Evolutionary conservation across 2,329 filamentous ascomycete genomes (phyloP), one percentile per base, ranked within the genome.

Genomic region (Volutella citrinella): DNA sequence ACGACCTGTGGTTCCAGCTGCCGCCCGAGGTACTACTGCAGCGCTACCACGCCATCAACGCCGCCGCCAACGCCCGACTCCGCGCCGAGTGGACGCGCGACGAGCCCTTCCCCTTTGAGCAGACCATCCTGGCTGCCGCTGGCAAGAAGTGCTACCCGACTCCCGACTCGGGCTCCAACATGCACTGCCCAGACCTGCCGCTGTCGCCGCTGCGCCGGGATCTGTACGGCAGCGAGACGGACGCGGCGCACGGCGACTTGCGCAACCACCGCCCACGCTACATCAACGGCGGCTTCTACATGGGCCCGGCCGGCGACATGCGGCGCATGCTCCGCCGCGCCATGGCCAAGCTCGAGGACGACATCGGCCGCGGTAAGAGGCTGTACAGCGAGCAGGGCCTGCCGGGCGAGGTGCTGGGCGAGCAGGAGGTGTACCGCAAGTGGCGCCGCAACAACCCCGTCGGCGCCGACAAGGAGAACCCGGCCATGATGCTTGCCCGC

Each of bases 391-490:
- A 54, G 8, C 49, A 54, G 27, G 49, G 48, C 15, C 33, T 50
- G 17, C 36, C 45, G n/a, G 49, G 43, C 8, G 46, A 51, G 26
- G 42, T 52, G 4, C 39, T 52, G 4, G 44, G 49, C 14, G 46
- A 51, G 34, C 51, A 54, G 27, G 49, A 51, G 24, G 34, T 49
- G 6, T 52, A 48, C 49, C 54, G 51, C 71, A 54, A 65, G 66
- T 41, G 40, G 40, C 40, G 30, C 23, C 30, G 42, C 13, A 29
- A 30, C 7, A 17, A 27, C 10, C 8, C 19, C 5, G 16, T 24
- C 11, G 19, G n/a, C 4, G 22, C n/a, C 8, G 18, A 27, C 13
- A 24, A 20, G 4, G 22, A 13, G n/a, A 17, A 16, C 12, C 30
- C 37, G 10, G 27, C 29, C 8, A 30, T 27, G 6, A 20, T 22